Base-by-base conservation (phyloP, 768 basidiomycete species). In the Inosperma sp. region DNA sequence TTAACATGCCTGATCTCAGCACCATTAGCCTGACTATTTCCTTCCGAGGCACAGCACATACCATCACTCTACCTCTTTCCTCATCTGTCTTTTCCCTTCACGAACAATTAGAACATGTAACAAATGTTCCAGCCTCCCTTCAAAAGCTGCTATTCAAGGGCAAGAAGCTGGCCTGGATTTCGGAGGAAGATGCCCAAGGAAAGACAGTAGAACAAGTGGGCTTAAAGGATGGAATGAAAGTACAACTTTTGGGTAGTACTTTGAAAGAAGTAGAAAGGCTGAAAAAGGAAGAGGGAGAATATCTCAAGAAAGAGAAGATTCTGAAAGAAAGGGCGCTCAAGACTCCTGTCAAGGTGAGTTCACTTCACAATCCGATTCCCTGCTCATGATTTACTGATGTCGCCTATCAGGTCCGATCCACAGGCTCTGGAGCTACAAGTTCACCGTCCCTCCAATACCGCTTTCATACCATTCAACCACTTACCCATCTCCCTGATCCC, bases 61-160 rank as follows among this genome's bases (percentile, higher is more conserved):
- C 62, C 2, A 55, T 88, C n/a, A 72, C 75, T 0, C 58, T 85
- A 0, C 67, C 69, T n/a, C 64, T 75, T 0, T 71, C 81, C 34
- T 70, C 69, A 41, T 76, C 84, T 3, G 59, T 90, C n/a, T 64
- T 69, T 2, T 61, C 59, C 8, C 69, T 91, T 2, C 75, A 82
- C 47, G 57, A 68, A 1, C 72, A 62, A 25, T 61, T 89, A 4
- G 79, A 84, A 60, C 75, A 81, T 55, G 72, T 87, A 23, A 89
- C 86, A 2, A 72, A 74, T 21, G 82, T 89, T 9, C 84, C 86
- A 0, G 74, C 80, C 3, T 62, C 73, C 3, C 67, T 82, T 33
- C 87, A 90, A 69, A 91, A 90, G 59, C 70, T 89, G 34, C 63
- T 89, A 7, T 84, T 77, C 68, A 86, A 81, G 61, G 85, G 87